Evolutionary conservation across 257 asterid species (phyloP).

Genomic region (Euphrasia confusa): DNA sequence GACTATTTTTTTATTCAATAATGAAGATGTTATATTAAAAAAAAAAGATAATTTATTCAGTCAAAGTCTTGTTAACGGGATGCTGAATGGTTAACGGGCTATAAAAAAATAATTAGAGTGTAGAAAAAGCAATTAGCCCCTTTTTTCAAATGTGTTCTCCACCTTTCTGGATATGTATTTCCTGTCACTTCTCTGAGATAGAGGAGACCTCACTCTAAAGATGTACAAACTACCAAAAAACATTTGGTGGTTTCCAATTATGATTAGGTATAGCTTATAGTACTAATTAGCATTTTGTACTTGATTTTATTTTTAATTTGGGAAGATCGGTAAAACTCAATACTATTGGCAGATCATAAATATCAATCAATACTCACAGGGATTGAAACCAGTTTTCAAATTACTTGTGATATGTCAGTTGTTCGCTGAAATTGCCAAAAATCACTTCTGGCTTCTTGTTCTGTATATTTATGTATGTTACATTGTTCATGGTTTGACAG

Average conservation of each 20-base stretch:
- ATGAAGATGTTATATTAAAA: conserved; percentile 17
- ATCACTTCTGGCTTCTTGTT: conserved; percentile 18
- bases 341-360: conserved; percentile 1
- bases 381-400: conserved; percentile 14
- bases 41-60: conserved; percentile 1
- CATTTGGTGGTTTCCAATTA: background rate
- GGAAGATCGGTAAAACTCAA: background rate
- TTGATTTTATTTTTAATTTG: background rate
- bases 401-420: conserved; percentile 19
- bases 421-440: conserved; percentile 2
- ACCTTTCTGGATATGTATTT: conserved; percentile 5
- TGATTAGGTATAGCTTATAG: background rate
- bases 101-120: conserved; percentile 9
- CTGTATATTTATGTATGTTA: conserved; percentile 22
- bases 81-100: conserved; percentile 7
- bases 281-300: background rate
- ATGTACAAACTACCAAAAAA: conserved; percentile 1
- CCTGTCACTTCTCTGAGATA: conserved; percentile 15
- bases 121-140: conserved; percentile 12
- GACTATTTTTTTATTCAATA: conserved; percentile 24
- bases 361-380: conserved; percentile 15
- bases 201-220: conserved; percentile 7
- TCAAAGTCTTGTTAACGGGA: conserved; percentile 14
- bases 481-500: conserved; percentile 43
- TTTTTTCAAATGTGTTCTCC: background rate